These are phyloP conservation scores for Paspalum vaginatum DNA, from an alignment of 176 grass and related monocot genomes.

Conservation along the genomic window DNA sequence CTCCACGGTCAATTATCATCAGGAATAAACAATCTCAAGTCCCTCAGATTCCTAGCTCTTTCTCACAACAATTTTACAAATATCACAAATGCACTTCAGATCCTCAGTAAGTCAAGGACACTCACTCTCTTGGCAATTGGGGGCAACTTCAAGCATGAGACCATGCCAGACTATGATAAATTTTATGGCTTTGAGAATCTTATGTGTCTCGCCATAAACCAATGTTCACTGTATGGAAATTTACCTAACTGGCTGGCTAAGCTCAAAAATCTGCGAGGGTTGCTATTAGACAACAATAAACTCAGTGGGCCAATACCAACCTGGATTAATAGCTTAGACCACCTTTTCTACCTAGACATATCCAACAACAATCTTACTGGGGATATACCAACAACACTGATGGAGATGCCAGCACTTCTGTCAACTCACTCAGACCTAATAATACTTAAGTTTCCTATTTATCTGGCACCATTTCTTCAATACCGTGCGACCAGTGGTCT, in stretches of 20 bases:
- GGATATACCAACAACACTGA: constrained; percentile 37
- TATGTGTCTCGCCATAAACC: constrained; percentile 20
- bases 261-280: constrained; percentile 26
- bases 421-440: constrained; percentile 20
- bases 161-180: constrained; percentile 20
- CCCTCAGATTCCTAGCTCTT: constrained; percentile 40
- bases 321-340: constrained; percentile 42
- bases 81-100: constrained; percentile 39
- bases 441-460: constrained; percentile 36
- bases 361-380: constrained; percentile 51
- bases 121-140: not conserved
- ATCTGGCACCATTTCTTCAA: constrained; percentile 5
- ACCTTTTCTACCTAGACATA: constrained; percentile 45
- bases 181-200: constrained; percentile 46
- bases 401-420: constrained; percentile 40
- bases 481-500: not conserved
- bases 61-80: constrained; percentile 34
- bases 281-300: constrained; percentile 34
- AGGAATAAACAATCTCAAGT: constrained; percentile 26
- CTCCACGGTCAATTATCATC: constrained; percentile 34
- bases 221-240: constrained; percentile 26
- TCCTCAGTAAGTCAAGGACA: constrained; percentile 36
- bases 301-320: constrained; percentile 44
- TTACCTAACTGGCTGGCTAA: constrained; percentile 45
- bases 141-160: constrained; percentile 38